Evolutionary conservation across 768 basidiomycete species (phyloP).

Genomic region (Amanita fuliginea): DNA sequence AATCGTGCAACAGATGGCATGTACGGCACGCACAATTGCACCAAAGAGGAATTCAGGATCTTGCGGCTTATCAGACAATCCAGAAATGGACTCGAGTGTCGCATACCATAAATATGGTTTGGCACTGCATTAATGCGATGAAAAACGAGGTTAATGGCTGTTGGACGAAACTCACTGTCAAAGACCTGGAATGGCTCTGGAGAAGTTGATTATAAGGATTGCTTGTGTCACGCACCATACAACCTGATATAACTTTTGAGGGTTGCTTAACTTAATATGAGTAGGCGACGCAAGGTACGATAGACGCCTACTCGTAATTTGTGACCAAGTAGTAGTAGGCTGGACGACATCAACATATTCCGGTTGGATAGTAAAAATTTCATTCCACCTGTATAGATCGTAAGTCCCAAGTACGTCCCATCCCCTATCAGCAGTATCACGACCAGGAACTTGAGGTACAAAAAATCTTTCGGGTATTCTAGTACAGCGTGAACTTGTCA

Average conservation of each 20-base stretch:
- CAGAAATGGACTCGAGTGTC: not conserved
- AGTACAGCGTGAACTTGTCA: not conserved
- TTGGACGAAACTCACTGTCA: too few species aligned
- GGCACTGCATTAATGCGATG: not conserved
- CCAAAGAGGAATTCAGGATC: not conserved
- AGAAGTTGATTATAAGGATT: too few species aligned
- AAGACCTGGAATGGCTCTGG: too few species aligned
- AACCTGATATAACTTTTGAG: not conserved
- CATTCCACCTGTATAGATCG: not conserved
- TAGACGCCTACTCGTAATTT: not conserved
- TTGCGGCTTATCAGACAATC: not conserved
- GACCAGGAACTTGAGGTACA: not conserved
- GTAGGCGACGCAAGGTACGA: not conserved
- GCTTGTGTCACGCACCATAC: not conserved
- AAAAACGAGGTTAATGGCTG: too few species aligned
- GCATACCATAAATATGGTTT: not conserved
- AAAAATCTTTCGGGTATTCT: not conserved
- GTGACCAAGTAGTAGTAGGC: not conserved
- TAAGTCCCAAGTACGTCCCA: not conserved
- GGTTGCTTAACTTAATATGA: not conserved
- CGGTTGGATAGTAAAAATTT: not conserved
- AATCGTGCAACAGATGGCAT: not conserved
- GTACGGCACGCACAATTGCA: not conserved
- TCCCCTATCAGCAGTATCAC: not conserved
- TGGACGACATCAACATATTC: too few species aligned